These are phyloP conservation scores for Wallemia hederae DNA, from an alignment of 1,284 basidiomycete species.

Conservation along the genomic window DNA sequence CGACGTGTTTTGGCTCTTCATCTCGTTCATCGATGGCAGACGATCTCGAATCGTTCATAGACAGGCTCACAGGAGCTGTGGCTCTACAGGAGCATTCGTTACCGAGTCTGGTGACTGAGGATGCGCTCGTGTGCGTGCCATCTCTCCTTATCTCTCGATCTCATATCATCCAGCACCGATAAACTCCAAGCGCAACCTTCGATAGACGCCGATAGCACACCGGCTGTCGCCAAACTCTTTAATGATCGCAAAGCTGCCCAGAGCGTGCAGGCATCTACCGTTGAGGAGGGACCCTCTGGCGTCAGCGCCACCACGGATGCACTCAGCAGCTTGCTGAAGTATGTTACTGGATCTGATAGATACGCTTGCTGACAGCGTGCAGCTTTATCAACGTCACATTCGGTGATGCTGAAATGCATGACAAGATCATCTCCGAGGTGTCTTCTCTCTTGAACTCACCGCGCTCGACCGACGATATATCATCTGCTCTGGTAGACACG, in stretches of 20 bases:
- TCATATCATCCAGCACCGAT: background rate
- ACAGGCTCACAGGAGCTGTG: background rate
- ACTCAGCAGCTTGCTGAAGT: background rate
- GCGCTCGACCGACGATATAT: slow-evolving; percentile 34
- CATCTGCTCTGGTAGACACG: slow-evolving; percentile 46
- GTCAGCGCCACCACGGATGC: background rate
- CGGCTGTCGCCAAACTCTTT: background rate
- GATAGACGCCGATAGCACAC: background rate
- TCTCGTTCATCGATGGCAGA: background rate
- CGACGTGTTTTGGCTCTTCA: too few relatives aligned
- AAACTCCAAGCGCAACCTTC: background rate
- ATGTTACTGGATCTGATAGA: background rate
- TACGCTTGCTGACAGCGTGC: background rate
- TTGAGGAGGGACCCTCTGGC: background rate
- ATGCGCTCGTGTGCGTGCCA: background rate
- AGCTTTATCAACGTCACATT: background rate
- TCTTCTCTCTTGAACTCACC: slow-evolving; percentile 11
- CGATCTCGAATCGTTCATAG: background rate
- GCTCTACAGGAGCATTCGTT: background rate
- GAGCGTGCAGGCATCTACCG: background rate
- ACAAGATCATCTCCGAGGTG: slow-evolving; percentile 5
- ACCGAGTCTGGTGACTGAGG: background rate
- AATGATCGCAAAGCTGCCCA: background rate
- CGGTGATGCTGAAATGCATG: background rate
- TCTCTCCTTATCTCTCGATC: background rate